Evolutionary conservation across 345 rosid species (phyloP), one percentile per base, ranked within the genome.

Genomic region (thale cress (Arabidopsis thaliana)): DNA sequence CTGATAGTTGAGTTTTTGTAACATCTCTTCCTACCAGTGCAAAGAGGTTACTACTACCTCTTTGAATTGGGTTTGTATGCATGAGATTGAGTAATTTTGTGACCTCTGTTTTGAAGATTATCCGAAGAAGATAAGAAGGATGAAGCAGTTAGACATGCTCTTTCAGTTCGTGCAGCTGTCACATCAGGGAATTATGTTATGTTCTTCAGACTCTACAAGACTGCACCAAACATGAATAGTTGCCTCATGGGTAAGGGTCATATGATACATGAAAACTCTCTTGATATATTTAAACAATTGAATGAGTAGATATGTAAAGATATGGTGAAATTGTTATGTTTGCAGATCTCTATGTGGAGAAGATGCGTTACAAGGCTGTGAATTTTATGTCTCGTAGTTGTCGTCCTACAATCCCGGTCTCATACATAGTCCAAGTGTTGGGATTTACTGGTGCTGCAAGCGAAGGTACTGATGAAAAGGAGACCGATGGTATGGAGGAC

Each of bases 301-400:
- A 10, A 14, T 78, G 67, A 8, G 10, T 63, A 34, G 71, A 37
- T 51, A 44, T 42, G 14, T 20, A 6, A n/a, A 4, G 22, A 33
- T 37, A 28, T 20, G 10, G 20, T 65, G 33, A 68, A 65, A 71
- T 37, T 65, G 34, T 67, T n/a, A 67, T 65, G 58, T 71, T 13
- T 78, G 82, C 90, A 96, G 99, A 96, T 86, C 97, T 87, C 25
- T 91, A 81, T 75, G 94, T 83, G 67, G 96, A 96, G 73, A 96
- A 91, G 84, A 88, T 93, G 89, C 89, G 99, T 73, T 93, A 85
- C 58, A 89, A 88, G 87, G 98, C 99, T 37, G 96, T 93, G 76
- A 87, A 40, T 67, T 86, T 91, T 85, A 93, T 96, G 83, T 82
- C 93, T 30, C 85, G 92, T 55, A 86, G 98, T 49, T 91, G 92